Evolutionary conservation across 164 flowering plant species (phyloP).

Genomic region (Kingdonia uniflora): DNA sequence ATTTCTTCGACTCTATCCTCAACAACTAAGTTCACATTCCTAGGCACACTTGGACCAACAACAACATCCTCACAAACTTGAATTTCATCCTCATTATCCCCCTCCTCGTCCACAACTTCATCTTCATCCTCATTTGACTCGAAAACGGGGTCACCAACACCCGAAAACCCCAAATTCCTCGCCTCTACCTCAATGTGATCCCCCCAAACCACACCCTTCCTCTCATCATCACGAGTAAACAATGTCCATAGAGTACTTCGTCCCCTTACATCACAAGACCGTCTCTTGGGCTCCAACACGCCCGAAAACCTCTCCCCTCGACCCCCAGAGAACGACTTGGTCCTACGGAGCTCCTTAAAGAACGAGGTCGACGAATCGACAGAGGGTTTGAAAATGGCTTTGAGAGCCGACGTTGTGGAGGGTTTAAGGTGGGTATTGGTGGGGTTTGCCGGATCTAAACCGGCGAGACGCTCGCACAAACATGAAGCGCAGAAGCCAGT

Average conservation of each 20-base stretch:
- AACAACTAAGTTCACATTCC: too few species aligned
- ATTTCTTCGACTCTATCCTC: conserved; percentile 10
- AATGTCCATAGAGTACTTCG: conserved; percentile 52
- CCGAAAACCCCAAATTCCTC: conserved; percentile 27
- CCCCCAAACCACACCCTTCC: conserved; percentile 11
- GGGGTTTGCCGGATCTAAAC: conserved; percentile 23
- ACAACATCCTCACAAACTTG: conserved; percentile 4
- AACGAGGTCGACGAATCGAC: conserved; percentile 16
- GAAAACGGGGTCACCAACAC: conserved; percentile 27
- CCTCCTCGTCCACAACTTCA: conserved; percentile 5
- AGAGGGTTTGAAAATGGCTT: conserved; percentile 12
- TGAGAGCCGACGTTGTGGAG: conserved; percentile 9
- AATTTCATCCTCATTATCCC: conserved; percentile 7
- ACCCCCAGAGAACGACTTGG: conserved; percentile 64
- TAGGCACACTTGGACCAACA: not conserved
- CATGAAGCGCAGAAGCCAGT: conserved; percentile 89
- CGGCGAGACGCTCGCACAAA: conserved; percentile 78
- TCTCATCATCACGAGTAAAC: conserved; percentile 52
- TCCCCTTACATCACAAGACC: conserved; percentile 78
- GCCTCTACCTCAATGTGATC: conserved; percentile 23
- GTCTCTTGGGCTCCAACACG: conserved; percentile 66
- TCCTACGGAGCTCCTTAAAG: conserved; percentile 62
- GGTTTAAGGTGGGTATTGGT: not conserved
- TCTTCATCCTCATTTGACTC: conserved; percentile 19
- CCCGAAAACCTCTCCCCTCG: conserved; percentile 49